Evolutionary conservation across 1,139 yeast species (phyloP), one percentile per base, ranked within the genome.

Genomic region (Saccharomyces hybrid): DNA sequence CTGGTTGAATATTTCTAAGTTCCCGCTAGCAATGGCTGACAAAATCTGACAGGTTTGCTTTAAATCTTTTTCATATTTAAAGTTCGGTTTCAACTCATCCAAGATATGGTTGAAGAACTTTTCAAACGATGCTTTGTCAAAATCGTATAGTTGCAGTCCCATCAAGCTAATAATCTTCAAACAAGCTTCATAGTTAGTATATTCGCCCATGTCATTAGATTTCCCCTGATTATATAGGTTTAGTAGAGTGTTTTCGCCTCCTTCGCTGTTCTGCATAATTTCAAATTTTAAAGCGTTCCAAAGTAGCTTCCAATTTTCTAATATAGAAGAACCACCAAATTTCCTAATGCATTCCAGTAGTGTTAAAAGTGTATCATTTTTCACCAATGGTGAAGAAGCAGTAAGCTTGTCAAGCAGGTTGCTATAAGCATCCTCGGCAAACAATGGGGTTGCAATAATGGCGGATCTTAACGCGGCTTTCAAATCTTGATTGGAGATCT

Each of bases 281-380:
- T 93, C 97, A 67, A 82, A 90, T 66, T 91, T 93, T 52, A 93
- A 73, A 0, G 96, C 89, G 61, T 88, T 86, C 96, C 97, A 93
- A 5, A 93, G 66, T 2, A 84, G 79, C 28, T 80, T 69, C 91
- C 96, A 90, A 64, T 80, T 77, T 14, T 76, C 75, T 13, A 83
- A 61, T 13, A 75, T 63, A 0, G 79, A 72, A 9, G 74, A 76
- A 0, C 71, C 62, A 0, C 79, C 73, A 64, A 85, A 88, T 7
- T 67, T 69, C 31, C 75, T 70, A 5, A 88, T 72, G 59, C 95
- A 85, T 1, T 72, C 71, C 2, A 75, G 66, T 46, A 93, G 70
- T 0, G 96, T 84, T 49, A 75, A 70, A 48, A 93, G 72, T 0
- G 90, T 84, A 64, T 95, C 99, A 55, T 80, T 75, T 66, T 95